Conservation (phyloP, 768 basidiomycete genomes). For the Amanita pallidorosea region DNA sequence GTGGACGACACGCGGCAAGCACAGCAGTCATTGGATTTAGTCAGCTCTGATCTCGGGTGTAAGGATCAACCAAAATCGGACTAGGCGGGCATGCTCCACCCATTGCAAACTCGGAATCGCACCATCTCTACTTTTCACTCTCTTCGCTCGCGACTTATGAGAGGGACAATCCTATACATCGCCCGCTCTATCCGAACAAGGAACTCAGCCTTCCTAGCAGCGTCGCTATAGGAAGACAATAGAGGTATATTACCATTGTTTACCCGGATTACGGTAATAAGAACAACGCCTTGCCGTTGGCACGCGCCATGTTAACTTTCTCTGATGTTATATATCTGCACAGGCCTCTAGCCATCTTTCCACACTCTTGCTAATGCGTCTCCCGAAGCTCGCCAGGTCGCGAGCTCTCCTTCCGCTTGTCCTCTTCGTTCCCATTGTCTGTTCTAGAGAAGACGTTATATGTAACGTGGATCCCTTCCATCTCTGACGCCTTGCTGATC, state of each 20-base stretch:
- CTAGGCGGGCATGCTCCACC: not conserved
- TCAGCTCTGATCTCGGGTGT: not conserved
- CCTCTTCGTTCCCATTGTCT: constrained; percentile 20
- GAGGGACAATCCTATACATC: not conserved
- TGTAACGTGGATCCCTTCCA: constrained; percentile 34
- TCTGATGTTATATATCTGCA: constrained; percentile 5
- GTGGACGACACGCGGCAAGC: not conserved
- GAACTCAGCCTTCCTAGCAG: not conserved
- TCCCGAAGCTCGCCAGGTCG: constrained; percentile 66
- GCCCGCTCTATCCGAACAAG: not conserved
- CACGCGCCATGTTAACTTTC: not conserved
- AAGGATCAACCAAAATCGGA: not conserved
- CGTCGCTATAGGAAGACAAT: not conserved
- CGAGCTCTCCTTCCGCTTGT: constrained; percentile 40
- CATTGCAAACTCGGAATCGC: not conserved
- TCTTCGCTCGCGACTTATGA: not conserved
- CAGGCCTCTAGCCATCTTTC: not conserved
- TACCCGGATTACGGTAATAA: constrained; percentile 1
- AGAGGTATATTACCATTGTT: not conserved
- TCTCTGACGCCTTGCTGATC: constrained; percentile 7
- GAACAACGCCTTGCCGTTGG: constrained; percentile 5
- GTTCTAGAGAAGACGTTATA: constrained; percentile 43
- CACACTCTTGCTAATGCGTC: constrained; percentile 7
- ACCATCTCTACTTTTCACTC: not conserved
- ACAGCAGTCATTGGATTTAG: not conserved